Percentiles rank a stretch among this genome's conserved stretches.
Evolutionary conservation across 306 rosid genomes (phyloP).

Genomic region (Ceratonia siliqua): DNA sequence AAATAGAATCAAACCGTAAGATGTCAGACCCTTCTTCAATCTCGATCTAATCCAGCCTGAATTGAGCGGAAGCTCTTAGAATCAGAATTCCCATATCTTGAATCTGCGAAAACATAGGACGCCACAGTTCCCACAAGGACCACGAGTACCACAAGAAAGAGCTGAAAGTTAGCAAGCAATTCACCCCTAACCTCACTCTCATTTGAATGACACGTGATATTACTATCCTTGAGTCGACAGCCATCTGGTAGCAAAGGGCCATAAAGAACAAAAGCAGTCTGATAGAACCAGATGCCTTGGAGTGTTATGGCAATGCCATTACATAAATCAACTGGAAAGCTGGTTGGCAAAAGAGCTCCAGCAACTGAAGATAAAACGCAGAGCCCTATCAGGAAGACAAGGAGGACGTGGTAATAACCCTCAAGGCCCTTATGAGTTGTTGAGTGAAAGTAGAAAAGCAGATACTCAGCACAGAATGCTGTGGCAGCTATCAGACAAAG

Average conservation of each 20-base stretch:
- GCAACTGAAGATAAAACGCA: conserved; percentile 64
- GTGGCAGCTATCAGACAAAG: conserved; percentile 75
- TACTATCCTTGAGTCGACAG: conserved; percentile 53
- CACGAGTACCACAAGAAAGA: conserved; percentile 54
- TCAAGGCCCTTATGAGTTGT: conserved; percentile 90
- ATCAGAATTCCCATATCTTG: conserved; percentile 58
- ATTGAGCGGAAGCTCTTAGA: conserved; percentile 33
- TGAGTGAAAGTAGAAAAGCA: conserved; percentile 92
- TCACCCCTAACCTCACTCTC: conserved; percentile 81
- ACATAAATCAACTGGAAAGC: conserved; percentile 74
- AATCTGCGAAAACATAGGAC: conserved; percentile 57
- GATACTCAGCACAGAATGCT: conserved; percentile 88
- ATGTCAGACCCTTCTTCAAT: conserved; percentile 43
- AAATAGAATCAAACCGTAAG: too few species aligned
- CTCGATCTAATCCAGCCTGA: conserved; percentile 47
- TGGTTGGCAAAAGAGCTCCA: conserved; percentile 78
- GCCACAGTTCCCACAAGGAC: conserved; percentile 64
- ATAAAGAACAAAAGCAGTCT: conserved; percentile 91
- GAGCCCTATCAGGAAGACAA: conserved; percentile 73
- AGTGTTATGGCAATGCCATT: conserved; percentile 76
- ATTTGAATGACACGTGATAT: conserved; percentile 55
- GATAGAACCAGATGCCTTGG: conserved; percentile 99
- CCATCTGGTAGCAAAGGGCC: conserved; percentile 97
- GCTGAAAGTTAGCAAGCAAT: conserved; percentile 94
- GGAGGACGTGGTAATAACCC: conserved; percentile 87